A percentile compares a stretch with the other conserved stretches of the same genome.
These are phyloP conservation scores for Silene uniflora DNA, from an alignment of 148 eudicot genomes.

Conservation along the genomic window DNA sequence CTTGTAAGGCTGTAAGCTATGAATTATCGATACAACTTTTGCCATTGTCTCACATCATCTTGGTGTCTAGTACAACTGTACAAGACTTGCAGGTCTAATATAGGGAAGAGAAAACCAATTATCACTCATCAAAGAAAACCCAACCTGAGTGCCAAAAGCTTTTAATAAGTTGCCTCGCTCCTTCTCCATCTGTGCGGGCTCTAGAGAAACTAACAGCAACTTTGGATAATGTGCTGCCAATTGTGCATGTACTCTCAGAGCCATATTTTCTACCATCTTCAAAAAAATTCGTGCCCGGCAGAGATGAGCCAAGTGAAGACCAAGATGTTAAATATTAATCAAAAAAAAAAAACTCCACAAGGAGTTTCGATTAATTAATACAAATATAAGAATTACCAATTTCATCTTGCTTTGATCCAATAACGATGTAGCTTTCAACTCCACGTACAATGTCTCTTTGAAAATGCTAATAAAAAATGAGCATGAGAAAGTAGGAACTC, in stretches of 20 bases:
- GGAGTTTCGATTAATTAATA: not conserved
- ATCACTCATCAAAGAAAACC: conserved; percentile 8
- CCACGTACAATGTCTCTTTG: too few species aligned
- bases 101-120: not conserved
- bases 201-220: conserved; percentile 79
- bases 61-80: too few species aligned
- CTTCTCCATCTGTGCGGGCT: conserved; percentile 93
- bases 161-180: conserved; percentile 85
- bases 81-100: not conserved
- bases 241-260: conserved; percentile 87
- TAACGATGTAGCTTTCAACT: too few species aligned
- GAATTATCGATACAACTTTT: too few species aligned
- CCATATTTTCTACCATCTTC: conserved; percentile 98
- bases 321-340: conserved; percentile 13
- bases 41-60: too few species aligned
- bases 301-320: conserved; percentile 3
- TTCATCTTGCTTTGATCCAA: conserved; percentile 97
- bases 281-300: conserved; percentile 79
- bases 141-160: conserved; percentile 96
- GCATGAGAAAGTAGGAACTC: too few species aligned
- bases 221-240: conserved; percentile 77
- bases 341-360: conserved; percentile 5
- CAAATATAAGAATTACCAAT: conserved; percentile 44
- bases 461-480: too few species aligned
- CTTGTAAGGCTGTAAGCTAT: too few species aligned